Evolutionary conservation across 805 yeast genomes (phyloP).

Genomic region (Wickerhamiella brachini): DNA sequence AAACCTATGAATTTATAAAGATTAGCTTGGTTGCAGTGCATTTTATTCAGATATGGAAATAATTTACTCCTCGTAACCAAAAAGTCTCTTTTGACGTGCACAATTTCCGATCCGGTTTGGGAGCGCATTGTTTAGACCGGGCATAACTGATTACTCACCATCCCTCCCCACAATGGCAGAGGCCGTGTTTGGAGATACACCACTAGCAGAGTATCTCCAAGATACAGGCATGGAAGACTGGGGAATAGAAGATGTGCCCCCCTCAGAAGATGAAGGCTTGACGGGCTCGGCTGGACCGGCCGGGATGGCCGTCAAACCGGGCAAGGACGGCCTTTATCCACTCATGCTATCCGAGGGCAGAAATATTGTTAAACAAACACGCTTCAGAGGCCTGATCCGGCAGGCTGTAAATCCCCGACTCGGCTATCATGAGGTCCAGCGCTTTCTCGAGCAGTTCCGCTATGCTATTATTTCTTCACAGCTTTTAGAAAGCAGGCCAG

Average conservation of each 20-base stretch:
- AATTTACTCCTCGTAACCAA: not conserved
- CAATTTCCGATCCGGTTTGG: no score
- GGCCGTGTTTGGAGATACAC: conserved; percentile 22
- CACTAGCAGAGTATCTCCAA: conserved; percentile 19
- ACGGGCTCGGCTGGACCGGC: conserved; percentile 2
- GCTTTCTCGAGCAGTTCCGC: conserved; percentile 38
- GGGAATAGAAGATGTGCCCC: conserved; percentile 20
- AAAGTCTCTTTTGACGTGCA: no score
- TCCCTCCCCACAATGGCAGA: conserved; percentile 7
- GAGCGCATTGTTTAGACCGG: not conserved
- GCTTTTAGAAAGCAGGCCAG: conserved; percentile 30
- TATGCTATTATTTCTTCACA: conserved; percentile 37
- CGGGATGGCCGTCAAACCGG: not conserved
- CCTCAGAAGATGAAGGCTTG: not conserved
- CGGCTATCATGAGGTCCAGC: conserved; percentile 18
- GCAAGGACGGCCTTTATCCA: conserved; percentile 6
- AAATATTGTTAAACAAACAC: conserved; percentile 7
- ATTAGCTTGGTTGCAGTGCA: no score
- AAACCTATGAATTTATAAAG: no score
- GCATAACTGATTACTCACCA: not conserved
- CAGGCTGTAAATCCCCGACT: conserved; percentile 19
- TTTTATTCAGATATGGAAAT: no score
- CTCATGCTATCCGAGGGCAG: conserved; percentile 6
- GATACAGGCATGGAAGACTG: conserved; percentile 23
- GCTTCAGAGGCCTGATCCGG: conserved; percentile 17